Base-by-base conservation (phyloP, 495 filamentous ascomycete genomes). In the Xylaria cubensis region DNA sequence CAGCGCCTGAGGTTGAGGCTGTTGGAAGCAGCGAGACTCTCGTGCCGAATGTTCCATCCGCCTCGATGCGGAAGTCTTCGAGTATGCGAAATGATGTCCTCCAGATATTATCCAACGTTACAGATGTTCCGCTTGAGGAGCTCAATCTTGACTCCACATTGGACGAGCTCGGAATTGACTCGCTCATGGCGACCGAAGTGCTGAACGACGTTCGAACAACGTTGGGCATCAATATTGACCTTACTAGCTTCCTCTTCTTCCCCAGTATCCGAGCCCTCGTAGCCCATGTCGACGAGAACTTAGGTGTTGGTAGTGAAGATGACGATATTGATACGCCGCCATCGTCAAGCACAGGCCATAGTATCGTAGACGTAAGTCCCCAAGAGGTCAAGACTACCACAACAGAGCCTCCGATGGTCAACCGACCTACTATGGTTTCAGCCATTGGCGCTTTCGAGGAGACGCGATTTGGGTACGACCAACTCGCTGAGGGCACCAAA, bases 101-200 rank as follows among this genome's bases (percentile, higher is more conserved):
- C 26, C 70, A 67, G 63, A 59, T 68, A 4, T 42, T 72, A 10
- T 62, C 63, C 19, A 36, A 68, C 50, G 63, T 67, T 1, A 65
- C 63, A 2, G 63, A 65, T 7, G 41, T 65, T 19, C 63, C 63
- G 5, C 42, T 65, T 1, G 24, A 50, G 15, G 42, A 80, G 17
- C 61, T 77, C 39, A 53, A 44, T 24, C 36, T 44, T 9, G 46
- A 68, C 12, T 62, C 73, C n/a, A 71, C 56, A 3, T 36, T 77
- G 39, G 51, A 32, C 4, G 80, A 82, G 17, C 74, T 84, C n/a
- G 82, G 82, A 10, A 74, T 84, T 12, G 82, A 83, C 48, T 84
- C 82, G 21, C 69, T 84, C 12, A 66, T 76, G 74, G 72, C 64
- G 1, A 78, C 74, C 13, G 78, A 82, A 48, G 65, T 78, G 2